These are phyloP conservation scores for Diaporthe sp. DNA, from an alignment of 2,329 filamentous ascomycete genomes.

Conservation along the genomic window DNA sequence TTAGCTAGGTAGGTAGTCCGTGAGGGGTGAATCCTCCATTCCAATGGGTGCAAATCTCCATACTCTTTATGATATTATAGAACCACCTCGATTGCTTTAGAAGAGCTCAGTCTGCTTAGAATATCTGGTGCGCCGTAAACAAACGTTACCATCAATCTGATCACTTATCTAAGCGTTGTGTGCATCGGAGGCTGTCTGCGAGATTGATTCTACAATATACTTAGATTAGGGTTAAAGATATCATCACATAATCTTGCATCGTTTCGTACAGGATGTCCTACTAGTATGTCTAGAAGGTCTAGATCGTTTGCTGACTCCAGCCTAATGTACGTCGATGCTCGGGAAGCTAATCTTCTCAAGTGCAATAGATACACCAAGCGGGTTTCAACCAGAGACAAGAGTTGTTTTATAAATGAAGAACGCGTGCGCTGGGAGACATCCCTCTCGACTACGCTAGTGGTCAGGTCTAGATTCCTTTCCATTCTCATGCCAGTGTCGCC, in stretches of 20 bases:
- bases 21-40: no score
- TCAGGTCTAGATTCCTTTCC: no score
- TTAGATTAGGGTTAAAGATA: not conserved
- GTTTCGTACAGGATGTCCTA: not conserved
- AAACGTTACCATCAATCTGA: not conserved
- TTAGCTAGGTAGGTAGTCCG: no score
- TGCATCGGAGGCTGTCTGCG: not conserved
- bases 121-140: no score
- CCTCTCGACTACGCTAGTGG: no score
- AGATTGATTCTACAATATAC: not conserved
- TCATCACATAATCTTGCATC: not conserved
- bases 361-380: not conserved
- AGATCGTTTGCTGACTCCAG: not conserved
- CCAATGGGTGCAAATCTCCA: no score
- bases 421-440: not conserved
- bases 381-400: conserved; percentile 4
- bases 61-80: no score
- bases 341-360: no score
- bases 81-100: not conserved
- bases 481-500: not conserved
- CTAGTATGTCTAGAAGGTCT: not conserved
- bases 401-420: no score
- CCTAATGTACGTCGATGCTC: not conserved
- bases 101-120: not conserved
- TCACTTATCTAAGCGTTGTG: not conserved